Evolutionary conservation across 805 yeast genomes (phyloP), one percentile per base, ranked within the genome.

Genomic region (Nakazawaea ishiwadae): DNA sequence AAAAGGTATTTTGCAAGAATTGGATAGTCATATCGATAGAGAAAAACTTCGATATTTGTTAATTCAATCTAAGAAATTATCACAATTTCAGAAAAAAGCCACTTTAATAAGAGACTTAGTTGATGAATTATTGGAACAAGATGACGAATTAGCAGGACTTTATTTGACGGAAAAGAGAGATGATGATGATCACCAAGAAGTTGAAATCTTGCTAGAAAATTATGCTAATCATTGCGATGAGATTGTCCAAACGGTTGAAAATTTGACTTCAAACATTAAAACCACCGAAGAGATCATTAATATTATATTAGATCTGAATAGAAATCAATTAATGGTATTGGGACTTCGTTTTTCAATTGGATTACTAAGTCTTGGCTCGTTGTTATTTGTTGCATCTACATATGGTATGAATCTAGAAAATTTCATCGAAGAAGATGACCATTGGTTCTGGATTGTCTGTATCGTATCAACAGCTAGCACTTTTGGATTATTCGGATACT

Each of bases 391-490:
- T 12, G 93, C 96, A 2, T 84, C 96, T 0, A 66, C 88, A 9
- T 93, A 90, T 60, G 99, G 99, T 27, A 93, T 93, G 99, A 93
- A 93, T 61, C 66, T 93, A 58, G 87, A 84, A 54, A 93, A 91
- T 62, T 89, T 85, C 55, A 81, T 93, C 17, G 99, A 93, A 58
- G 96, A 89, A 43, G 66, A 79, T 1, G 73, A 75, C 42, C 71
- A 73, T 48, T 96, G 96, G 24, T 85, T 88, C 55, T 56, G 59
- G 3, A 57, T 78, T 1, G 73, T 81, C 5, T 58, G 69, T 1
- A 46, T 68, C 1, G 65, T 81, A 0, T 64, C 79, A 2, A 54
- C 75, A 8, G 38, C 62, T 3, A 50, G 48, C 16, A 46, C 75
- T 27, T 42, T 70, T 1, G 49, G 65, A 5, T 63, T 89, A 9